phyloP scores from a whole-genome alignment of 2,329 filamentous ascomycete species.

The Colletotrichum tropicicola region DNA sequence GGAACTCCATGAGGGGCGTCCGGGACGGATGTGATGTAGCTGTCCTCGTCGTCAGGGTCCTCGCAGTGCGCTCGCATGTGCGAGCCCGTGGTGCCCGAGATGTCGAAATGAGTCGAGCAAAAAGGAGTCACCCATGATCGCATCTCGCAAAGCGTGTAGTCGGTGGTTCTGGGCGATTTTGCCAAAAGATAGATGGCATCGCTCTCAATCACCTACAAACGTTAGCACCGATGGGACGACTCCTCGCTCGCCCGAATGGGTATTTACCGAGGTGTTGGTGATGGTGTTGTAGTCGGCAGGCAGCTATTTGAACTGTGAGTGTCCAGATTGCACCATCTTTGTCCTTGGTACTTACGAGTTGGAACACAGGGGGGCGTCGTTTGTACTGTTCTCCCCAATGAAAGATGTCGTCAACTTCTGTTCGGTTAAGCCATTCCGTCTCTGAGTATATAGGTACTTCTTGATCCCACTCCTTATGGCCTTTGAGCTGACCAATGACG shows the following conservation, averaged over 20 bases:
- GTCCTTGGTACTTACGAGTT: slow-evolving; percentile 44
- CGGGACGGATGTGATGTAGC: slow-evolving; percentile 58
- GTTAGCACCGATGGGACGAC: background rate
- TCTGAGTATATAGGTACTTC: slow-evolving; percentile 46
- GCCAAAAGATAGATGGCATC: slow-evolving; percentile 74
- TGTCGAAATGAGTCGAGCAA: slow-evolving; percentile 72
- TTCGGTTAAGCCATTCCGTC: slow-evolving; percentile 59
- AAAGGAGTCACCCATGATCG: slow-evolving; percentile 69
- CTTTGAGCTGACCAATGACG: slow-evolving; percentile 40
- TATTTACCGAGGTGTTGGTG: slow-evolving; percentile 52
- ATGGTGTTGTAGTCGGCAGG: slow-evolving; percentile 75
- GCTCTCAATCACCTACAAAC: slow-evolving; percentile 43
- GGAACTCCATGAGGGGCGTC: slow-evolving; percentile 42
- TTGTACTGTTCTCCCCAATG: slow-evolving; percentile 65
- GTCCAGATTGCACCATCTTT: no score
- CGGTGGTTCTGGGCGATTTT: slow-evolving; percentile 48
- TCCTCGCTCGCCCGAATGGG: background rate
- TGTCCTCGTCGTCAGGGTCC: slow-evolving; percentile 58
- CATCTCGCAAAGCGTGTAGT: slow-evolving; percentile 75
- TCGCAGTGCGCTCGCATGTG: slow-evolving; percentile 70
- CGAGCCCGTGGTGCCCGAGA: slow-evolving; percentile 66
- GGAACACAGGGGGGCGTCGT: slow-evolving; percentile 63
- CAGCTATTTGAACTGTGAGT: slow-evolving; percentile 42
- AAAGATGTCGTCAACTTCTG: slow-evolving; percentile 75
- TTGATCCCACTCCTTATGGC: slow-evolving; percentile 46